Conservation (phyloP, 2,329 filamentous ascomycete genomes). For the Dactylellina leptospora region DNA sequence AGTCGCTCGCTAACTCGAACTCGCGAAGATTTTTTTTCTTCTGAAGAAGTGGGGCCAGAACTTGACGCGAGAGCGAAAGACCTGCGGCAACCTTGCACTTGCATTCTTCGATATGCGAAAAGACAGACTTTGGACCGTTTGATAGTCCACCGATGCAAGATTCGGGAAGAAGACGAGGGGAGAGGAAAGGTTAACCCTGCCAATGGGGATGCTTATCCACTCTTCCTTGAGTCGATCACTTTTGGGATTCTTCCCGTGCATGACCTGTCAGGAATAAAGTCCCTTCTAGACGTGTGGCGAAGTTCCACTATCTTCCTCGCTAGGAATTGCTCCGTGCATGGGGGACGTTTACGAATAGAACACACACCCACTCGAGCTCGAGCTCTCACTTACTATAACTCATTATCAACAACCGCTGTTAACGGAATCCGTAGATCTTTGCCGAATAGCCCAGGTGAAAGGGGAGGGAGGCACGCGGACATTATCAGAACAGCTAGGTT, state of each 20-base stretch:
- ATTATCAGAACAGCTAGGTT: not conserved
- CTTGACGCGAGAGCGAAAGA: not conserved
- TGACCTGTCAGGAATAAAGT: not conserved
- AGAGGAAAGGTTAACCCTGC: constrained; percentile 1
- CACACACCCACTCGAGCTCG: not conserved
- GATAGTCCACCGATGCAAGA: constrained; percentile 15
- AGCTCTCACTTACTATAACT: constrained; percentile 5
- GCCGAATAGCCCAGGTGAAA: constrained; percentile 22
- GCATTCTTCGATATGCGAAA: not conserved
- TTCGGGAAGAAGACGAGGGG: constrained; percentile 34
- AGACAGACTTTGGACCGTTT: not conserved
- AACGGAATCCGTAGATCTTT: constrained; percentile 34
- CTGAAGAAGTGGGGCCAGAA: not conserved
- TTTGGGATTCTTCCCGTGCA: not conserved
- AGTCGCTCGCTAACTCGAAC: constrained; percentile 5
- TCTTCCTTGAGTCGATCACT: constrained; percentile 26
- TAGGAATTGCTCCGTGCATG: constrained; percentile 23
- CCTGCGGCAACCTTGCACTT: not conserved
- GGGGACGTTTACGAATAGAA: not conserved
- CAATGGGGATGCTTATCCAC: constrained; percentile 7
- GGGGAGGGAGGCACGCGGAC: constrained; percentile 21
- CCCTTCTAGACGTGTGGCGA: constrained; percentile 18
- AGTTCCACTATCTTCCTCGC: constrained; percentile 9
- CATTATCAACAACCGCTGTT: constrained; percentile 29
- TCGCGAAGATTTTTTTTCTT: constrained; percentile 3